phyloP scores from a whole-genome alignment of 1,284 basidiomycete species.

The Golubevia pallescens region DNA sequence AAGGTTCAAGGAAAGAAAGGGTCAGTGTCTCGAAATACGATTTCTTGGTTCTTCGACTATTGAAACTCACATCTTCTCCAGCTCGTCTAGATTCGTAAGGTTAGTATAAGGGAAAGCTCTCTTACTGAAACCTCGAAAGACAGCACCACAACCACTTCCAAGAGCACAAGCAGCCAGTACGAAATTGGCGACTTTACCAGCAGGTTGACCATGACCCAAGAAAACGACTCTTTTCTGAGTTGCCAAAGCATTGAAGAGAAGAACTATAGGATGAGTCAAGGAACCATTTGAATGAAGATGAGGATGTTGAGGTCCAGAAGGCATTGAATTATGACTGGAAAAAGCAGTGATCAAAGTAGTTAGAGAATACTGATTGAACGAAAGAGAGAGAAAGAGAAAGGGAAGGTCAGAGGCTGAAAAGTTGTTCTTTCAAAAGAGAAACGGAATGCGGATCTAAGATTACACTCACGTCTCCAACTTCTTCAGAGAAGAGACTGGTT shows the following conservation, averaged over 20 bases:
- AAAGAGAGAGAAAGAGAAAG: not conserved
- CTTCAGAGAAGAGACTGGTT: constrained; percentile 70
- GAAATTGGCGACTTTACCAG: constrained; percentile 83
- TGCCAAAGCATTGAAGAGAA: constrained; percentile 91
- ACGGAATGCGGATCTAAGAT: not conserved
- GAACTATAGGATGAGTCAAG: constrained; percentile 88
- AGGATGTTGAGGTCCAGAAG: constrained; percentile 80
- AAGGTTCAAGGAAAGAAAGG: not conserved
- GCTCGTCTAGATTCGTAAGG: constrained; percentile 82
- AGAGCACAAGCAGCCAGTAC: constrained; percentile 92
- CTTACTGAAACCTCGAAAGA: constrained; percentile 81
- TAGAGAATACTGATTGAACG: constrained; percentile 75
- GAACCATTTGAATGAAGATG: constrained; percentile 89
- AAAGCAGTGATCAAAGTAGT: constrained; percentile 89
- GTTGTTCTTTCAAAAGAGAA: constrained; percentile 1
- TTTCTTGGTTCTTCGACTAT: no score
- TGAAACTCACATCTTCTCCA: constrained; percentile 77
- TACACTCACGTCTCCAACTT: constrained; percentile 86
- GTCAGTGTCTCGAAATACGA: not conserved
- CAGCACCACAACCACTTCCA: constrained; percentile 83
- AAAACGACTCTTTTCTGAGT: constrained; percentile 94
- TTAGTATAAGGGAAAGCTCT: constrained; percentile 93
- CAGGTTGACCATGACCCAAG: constrained; percentile 76
- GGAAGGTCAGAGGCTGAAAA: constrained; percentile 24
- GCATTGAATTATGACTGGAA: constrained; percentile 69